Percentiles rank a stretch among this genome's conserved stretches.
These are phyloP conservation scores for Sphagnum fallax DNA, from an alignment of 228 moss, liverwort and hornwort species.

Conservation along the genomic window DNA sequence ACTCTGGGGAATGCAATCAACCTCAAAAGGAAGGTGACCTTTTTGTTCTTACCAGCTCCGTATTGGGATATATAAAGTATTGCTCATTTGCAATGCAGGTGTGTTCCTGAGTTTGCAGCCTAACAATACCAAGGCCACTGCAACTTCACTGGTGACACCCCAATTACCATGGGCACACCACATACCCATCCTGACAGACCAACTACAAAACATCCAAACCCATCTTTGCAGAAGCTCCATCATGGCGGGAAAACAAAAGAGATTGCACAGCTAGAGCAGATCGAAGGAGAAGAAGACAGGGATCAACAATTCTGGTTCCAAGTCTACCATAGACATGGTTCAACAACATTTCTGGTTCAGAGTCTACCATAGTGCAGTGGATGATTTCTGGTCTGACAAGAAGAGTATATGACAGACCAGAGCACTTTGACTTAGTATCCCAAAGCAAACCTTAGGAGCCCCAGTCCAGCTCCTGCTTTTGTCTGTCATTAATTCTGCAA, in stretches of 20 bases:
- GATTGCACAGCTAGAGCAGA: no score
- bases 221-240: no score
- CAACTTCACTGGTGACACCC: slow-evolving; percentile 15
- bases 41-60: slow-evolving; percentile 22
- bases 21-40: background rate
- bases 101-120: slow-evolving; percentile 28
- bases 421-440: slow-evolving; percentile 39
- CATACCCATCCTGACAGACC: slow-evolving; percentile 41
- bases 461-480: slow-evolving; percentile 66
- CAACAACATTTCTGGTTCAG: no score
- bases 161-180: slow-evolving; percentile 40
- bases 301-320: no score
- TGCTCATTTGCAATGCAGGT: slow-evolving; percentile 20
- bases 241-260: no score
- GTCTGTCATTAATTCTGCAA: slow-evolving; percentile 29
- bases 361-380: no score
- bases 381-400: no score
- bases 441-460: slow-evolving; percentile 50
- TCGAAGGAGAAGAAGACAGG: no score
- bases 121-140: slow-evolving; percentile 22
- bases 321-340: no score
- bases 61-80: slow-evolving; percentile 21
- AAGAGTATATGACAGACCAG: slow-evolving; percentile 15
- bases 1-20: background rate
- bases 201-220: slow-evolving; percentile 16